Percentiles rank a stretch among this genome's conserved stretches.
These are phyloP conservation scores for Magnaporthales sp. DNA, from an alignment of 2,329 filamentous ascomycete species.

Conservation along the genomic window DNA sequence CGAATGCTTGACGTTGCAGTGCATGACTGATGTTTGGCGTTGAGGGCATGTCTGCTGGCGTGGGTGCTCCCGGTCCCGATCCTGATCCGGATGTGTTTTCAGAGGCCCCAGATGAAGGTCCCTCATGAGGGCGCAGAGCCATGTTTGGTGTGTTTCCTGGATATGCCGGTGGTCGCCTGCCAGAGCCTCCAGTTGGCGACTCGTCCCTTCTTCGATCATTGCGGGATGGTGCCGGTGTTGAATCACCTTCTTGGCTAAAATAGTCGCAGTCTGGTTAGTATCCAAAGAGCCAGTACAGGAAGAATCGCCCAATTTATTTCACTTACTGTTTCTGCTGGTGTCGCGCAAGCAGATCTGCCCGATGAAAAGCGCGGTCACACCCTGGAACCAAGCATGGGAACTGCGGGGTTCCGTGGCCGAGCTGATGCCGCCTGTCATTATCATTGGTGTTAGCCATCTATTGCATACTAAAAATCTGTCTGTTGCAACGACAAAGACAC, in stretches of 20 bases:
- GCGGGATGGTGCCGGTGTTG: background rate
- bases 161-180: background rate
- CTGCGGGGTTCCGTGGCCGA: conserved; percentile 47
- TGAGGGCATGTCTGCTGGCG: conserved; percentile 16
- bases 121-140: background rate
- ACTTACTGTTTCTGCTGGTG: conserved; percentile 44
- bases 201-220: background rate
- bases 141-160: background rate
- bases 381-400: conserved; percentile 42
- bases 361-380: conserved; percentile 49
- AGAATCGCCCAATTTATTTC: background rate
- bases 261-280: background rate
- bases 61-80: conserved; percentile 8
- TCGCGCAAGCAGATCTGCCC: conserved; percentile 48
- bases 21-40: conserved; percentile 4
- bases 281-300: background rate
- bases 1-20: background rate
- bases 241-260: background rate
- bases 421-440: conserved; percentile 22
- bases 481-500: background rate
- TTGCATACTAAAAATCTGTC: conserved; percentile 21
- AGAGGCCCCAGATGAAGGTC: background rate
- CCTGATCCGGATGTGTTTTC: conserved; percentile 7
- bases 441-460: conserved; percentile 7
- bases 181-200: background rate